Percentiles rank a stretch among this genome's conserved stretches.
Conservation (phyloP, 2,329 filamentous ascomycete genomes). For the Colletotrichum endophyticum region DNA sequence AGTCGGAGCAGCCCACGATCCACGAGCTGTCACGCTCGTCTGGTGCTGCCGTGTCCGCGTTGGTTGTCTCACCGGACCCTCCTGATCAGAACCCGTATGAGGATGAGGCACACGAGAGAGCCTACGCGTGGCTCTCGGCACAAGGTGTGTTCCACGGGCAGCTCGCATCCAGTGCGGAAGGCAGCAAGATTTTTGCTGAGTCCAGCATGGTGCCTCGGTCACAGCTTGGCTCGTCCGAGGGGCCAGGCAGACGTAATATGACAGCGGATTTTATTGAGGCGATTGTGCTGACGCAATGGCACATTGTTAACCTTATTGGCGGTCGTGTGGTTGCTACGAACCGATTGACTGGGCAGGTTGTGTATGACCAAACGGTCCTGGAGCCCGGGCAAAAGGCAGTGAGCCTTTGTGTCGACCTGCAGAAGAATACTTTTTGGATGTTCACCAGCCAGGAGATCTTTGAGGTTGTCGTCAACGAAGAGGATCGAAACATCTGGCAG, state of each 20-base stretch:
- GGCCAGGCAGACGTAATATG: constrained; percentile 62
- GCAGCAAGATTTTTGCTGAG: constrained; percentile 76
- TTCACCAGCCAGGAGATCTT: constrained; percentile 92
- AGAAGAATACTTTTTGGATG: constrained; percentile 97
- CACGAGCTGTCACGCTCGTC: constrained; percentile 73
- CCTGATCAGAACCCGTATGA: constrained; percentile 60
- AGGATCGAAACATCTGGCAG: constrained; percentile 93
- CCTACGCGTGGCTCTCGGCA: constrained; percentile 89
- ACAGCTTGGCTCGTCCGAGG: constrained; percentile 53
- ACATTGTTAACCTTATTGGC: constrained; percentile 84
- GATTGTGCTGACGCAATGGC: constrained; percentile 90
- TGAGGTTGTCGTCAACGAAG: constrained; percentile 88
- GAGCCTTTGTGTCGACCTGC: constrained; percentile 86
- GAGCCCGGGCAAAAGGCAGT: constrained; percentile 79
- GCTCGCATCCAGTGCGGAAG: constrained; percentile 70
- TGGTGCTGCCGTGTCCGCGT: constrained; percentile 63
- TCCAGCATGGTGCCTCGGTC: constrained; percentile 79
- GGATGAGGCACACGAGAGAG: constrained; percentile 67
- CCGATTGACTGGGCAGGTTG: constrained; percentile 80
- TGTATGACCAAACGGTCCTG: constrained; percentile 88
- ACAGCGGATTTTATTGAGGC: constrained; percentile 77
- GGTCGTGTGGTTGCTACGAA: constrained; percentile 85
- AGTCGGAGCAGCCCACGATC: constrained; percentile 78
- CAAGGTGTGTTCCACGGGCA: constrained; percentile 90
- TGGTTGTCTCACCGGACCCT: constrained; percentile 79